phyloP scores from a whole-genome alignment of 2,329 filamentous ascomycete species.

The Penicillium capsulatum region DNA sequence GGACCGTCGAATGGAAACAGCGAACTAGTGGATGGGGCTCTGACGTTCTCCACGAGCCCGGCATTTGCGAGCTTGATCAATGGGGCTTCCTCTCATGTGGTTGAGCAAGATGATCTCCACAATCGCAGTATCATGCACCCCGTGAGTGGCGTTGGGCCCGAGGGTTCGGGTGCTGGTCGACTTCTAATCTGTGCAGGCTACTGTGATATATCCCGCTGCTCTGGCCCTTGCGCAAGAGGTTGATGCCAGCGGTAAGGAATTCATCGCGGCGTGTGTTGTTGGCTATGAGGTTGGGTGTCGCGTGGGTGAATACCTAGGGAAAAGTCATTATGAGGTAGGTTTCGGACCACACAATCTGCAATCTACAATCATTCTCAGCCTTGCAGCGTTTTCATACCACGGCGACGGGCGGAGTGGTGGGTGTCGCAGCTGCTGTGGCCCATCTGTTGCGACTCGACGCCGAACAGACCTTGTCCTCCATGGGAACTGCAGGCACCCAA shows the following conservation, averaged over 20 bases:
- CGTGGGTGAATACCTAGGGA: slow-evolving; percentile 28
- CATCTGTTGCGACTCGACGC: slow-evolving; percentile 23
- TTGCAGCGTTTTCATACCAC: slow-evolving; percentile 27
- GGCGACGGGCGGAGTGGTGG: slow-evolving; percentile 26
- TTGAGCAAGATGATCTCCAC: slow-evolving; percentile 34
- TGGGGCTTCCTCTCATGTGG: slow-evolving; percentile 30
- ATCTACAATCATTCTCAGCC: not conserved
- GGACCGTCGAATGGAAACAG: slow-evolving; percentile 26
- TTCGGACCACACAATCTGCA: not conserved
- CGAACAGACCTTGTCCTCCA: slow-evolving; percentile 24
- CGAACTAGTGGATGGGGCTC: slow-evolving; percentile 26
- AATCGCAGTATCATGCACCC: slow-evolving; percentile 34
- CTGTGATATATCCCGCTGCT: slow-evolving; percentile 29
- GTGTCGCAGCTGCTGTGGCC: slow-evolving; percentile 27
- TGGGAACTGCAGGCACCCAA: slow-evolving; percentile 32
- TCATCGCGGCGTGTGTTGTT: slow-evolving; percentile 31
- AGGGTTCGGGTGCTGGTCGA: too few species aligned
- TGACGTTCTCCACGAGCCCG: slow-evolving; percentile 21
- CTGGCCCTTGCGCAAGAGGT: slow-evolving; percentile 31
- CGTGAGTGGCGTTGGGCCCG: slow-evolving; percentile 13
- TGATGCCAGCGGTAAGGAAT: slow-evolving; percentile 25
- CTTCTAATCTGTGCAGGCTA: slow-evolving; percentile 20
- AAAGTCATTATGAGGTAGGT: slow-evolving; percentile 30
- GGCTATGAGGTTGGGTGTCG: slow-evolving; percentile 32
- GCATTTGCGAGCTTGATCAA: slow-evolving; percentile 32